A percentile compares a stretch with the other conserved stretches of the same genome.
Evolutionary conservation across 2,329 filamentous ascomycete genomes (phyloP).

Genomic region (Trichoderma lentiforme): DNA sequence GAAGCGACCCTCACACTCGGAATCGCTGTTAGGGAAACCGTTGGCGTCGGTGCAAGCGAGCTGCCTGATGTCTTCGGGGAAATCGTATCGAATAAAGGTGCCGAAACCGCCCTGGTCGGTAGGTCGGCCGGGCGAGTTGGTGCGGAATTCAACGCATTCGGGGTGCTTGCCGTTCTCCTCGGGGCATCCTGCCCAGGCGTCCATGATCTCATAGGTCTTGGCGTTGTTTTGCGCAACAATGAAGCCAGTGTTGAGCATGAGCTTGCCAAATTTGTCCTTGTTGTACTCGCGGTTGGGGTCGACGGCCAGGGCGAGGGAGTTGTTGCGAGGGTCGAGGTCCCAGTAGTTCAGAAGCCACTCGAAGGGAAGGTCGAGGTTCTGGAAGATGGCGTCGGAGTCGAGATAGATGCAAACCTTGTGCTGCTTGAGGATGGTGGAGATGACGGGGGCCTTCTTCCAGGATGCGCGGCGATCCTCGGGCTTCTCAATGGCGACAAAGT

Average conservation of each 20-base stretch:
- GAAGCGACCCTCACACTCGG: slow-evolving; percentile 39
- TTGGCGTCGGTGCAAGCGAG: slow-evolving; percentile 44
- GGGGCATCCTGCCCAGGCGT: slow-evolving; percentile 46
- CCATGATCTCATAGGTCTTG: slow-evolving; percentile 46
- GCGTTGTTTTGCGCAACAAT: slow-evolving; percentile 51
- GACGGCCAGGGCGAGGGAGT: slow-evolving; percentile 41
- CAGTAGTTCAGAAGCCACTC: slow-evolving; percentile 50
- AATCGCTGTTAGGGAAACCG: slow-evolving; percentile 39
- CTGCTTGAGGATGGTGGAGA: slow-evolving; percentile 41
- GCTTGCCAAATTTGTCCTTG: slow-evolving; percentile 38
- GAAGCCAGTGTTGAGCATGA: slow-evolving; percentile 52
- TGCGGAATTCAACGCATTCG: slow-evolving; percentile 38
- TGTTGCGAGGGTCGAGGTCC: slow-evolving; percentile 37
- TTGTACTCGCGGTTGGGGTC: slow-evolving; percentile 39
- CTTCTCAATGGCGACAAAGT: slow-evolving; percentile 39
- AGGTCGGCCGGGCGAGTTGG: slow-evolving; percentile 35
- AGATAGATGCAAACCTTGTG: slow-evolving; percentile 44
- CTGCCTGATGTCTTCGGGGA: slow-evolving; percentile 38
- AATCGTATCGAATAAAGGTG: slow-evolving; percentile 42
- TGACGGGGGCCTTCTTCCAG: slow-evolving; percentile 45
- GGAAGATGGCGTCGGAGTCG: slow-evolving; percentile 45
- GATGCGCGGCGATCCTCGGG: slow-evolving; percentile 42
- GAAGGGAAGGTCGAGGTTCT: slow-evolving; percentile 42
- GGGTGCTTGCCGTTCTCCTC: slow-evolving; percentile 38
- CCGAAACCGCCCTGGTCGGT: slow-evolving; percentile 45